These are phyloP conservation scores for Sungouiozyma ichnusensis DNA, from an alignment of 805 yeast species.

Conservation along the genomic window DNA sequence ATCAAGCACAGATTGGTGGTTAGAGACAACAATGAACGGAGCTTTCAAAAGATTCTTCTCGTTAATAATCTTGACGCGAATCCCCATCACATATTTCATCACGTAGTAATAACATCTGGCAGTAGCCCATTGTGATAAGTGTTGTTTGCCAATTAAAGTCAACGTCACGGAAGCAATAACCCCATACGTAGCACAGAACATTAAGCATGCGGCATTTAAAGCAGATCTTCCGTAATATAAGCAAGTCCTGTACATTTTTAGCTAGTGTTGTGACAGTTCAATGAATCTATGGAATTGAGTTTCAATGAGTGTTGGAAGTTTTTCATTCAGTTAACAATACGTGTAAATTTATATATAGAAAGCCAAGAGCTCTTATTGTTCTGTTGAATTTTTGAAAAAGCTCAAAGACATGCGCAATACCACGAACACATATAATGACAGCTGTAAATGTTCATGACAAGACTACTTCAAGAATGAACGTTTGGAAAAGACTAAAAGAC, in stretches of 20 bases:
- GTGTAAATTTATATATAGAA: too few relatives aligned
- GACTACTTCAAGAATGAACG: too few relatives aligned
- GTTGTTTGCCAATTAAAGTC: conserved; percentile 59
- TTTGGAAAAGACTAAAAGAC: too few relatives aligned
- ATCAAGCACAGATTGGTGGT: conserved; percentile 89
- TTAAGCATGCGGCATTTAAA: conserved; percentile 42
- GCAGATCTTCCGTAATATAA: conserved; percentile 49
- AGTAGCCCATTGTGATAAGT: conserved; percentile 79
- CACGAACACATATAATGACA: too few relatives aligned
- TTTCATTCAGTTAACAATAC: too few relatives aligned
- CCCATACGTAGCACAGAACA: conserved; percentile 63
- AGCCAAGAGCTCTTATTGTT: too few relatives aligned
- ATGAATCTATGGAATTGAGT: background rate
- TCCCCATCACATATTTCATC: conserved; percentile 53
- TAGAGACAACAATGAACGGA: conserved; percentile 76
- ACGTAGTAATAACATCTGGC: conserved; percentile 69
- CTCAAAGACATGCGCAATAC: too few relatives aligned
- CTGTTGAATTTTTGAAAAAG: too few relatives aligned
- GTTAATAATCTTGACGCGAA: conserved; percentile 58
- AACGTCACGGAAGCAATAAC: conserved; percentile 62
- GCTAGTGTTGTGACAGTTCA: background rate
- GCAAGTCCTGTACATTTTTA: conserved; percentile 20
- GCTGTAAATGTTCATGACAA: too few relatives aligned
- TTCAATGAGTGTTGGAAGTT: background rate
- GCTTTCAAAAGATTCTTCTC: conserved; percentile 45